Percentiles rank a stretch among this genome's conserved stretches.
Evolutionary conservation across 1,284 basidiomycete genomes (phyloP).

Genomic region (Boletus hoseneyae): DNA sequence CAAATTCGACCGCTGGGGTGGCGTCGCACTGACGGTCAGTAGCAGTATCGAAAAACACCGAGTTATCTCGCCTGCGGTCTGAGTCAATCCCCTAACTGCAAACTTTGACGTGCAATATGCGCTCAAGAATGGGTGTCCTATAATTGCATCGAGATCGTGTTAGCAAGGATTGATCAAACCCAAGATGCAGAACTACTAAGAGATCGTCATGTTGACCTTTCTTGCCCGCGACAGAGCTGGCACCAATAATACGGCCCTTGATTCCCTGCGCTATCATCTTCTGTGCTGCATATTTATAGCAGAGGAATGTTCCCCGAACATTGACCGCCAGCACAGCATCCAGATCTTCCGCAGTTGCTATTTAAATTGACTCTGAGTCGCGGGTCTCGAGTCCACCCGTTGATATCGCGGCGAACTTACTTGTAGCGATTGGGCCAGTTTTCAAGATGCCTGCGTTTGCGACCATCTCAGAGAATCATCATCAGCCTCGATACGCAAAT

Average conservation of each 20-base stretch:
- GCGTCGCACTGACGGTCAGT: constrained; percentile 6
- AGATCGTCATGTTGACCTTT: constrained; percentile 21
- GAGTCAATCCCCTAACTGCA: constrained; percentile 34
- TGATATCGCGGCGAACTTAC: constrained; percentile 15
- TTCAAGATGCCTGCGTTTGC: constrained; percentile 37
- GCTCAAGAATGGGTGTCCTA: constrained; percentile 21
- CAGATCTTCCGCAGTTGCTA: constrained; percentile 24
- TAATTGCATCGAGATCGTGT: not conserved
- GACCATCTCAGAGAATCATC: constrained; percentile 32
- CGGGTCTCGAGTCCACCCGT: not conserved
- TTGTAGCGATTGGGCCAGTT: constrained; percentile 24
- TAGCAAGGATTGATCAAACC: constrained; percentile 1
- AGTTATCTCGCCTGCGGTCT: constrained; percentile 20
- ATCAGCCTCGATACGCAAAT: not conserved
- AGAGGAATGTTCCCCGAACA: constrained; percentile 35
- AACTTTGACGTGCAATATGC: constrained; percentile 34
- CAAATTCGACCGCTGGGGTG: constrained; percentile 38
- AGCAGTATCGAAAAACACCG: not conserved
- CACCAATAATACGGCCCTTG: constrained; percentile 40
- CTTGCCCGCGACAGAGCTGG: constrained; percentile 36
- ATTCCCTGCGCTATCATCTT: constrained; percentile 38
- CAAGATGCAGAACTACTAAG: no score
- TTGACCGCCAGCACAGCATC: constrained; percentile 33
- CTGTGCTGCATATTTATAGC: constrained; percentile 38
- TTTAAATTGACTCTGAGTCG: constrained; percentile 4